A percentile compares a stretch with the other conserved stretches of the same genome.
Evolutionary conservation across 73 alveolate genomes (phyloP).

Genomic region (Paramecium pentaurelia): DNA sequence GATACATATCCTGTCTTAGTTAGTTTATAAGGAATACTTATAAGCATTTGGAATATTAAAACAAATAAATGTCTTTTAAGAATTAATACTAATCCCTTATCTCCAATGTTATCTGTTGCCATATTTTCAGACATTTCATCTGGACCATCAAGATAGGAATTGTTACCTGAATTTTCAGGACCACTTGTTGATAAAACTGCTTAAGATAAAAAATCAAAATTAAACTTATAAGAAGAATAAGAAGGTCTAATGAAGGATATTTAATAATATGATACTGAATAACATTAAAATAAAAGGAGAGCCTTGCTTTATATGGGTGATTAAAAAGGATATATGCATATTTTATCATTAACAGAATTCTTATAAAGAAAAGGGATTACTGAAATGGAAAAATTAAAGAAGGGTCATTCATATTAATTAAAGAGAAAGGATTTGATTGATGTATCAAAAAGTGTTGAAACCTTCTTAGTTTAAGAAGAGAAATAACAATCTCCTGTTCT

Average conservation of each 20-base stretch:
- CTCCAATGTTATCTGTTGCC: neutral
- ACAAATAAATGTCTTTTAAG: slow-evolving; percentile 28
- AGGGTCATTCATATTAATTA: slow-evolving; percentile 54
- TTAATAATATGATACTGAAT: slow-evolving; percentile 7
- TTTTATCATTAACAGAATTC: slow-evolving; percentile 67
- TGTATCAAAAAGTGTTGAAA: slow-evolving; percentile 62
- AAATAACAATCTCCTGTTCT: slow-evolving; percentile 34
- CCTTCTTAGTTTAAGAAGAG: slow-evolving; percentile 50
- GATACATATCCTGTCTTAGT: slow-evolving; percentile 91
- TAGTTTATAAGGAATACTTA: slow-evolving; percentile 72
- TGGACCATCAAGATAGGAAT: slow-evolving; percentile 67
- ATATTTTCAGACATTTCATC: neutral
- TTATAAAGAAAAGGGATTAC: slow-evolving; percentile 27
- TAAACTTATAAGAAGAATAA: slow-evolving; percentile 43
- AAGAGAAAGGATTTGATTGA: slow-evolving; percentile 61
- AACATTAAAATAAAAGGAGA: neutral
- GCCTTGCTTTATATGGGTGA: slow-evolving; percentile 74
- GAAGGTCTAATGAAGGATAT: slow-evolving; percentile 36
- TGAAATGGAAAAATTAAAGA: slow-evolving; percentile 53
- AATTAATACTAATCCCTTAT: neutral
- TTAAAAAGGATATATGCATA: slow-evolving; percentile 78
- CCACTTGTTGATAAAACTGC: slow-evolving; percentile 13
- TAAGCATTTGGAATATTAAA: slow-evolving; percentile 72
- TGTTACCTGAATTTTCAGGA: slow-evolving; percentile 61
- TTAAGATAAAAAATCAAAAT: neutral